A percentile compares a stretch with the other conserved stretches of the same genome.
Conservation (phyloP, 805 yeast species). For the Metschnikowia koreensis region DNA sequence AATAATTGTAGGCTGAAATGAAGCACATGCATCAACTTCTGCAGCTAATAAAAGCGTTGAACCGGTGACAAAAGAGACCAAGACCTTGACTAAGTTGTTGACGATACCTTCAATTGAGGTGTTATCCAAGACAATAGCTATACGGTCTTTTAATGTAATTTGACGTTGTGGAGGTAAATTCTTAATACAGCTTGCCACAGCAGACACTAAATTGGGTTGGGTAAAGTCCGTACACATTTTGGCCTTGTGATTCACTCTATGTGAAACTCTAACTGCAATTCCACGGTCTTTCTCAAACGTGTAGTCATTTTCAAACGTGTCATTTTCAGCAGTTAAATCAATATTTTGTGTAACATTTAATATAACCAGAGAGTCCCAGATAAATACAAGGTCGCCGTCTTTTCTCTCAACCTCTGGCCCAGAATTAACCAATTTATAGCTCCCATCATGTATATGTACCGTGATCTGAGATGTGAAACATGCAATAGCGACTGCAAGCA, state of each 20-base stretch:
- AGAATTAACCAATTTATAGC: background rate
- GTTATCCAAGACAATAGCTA: conserved; percentile 22
- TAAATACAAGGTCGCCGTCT: background rate
- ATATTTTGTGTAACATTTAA: background rate
- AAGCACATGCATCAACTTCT: conserved; percentile 15
- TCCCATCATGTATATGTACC: conserved; percentile 37
- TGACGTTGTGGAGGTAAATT: conserved; percentile 43
- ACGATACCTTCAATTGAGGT: conserved; percentile 24
- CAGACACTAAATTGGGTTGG: conserved; percentile 52
- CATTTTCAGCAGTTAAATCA: background rate
- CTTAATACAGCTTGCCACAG: conserved; percentile 51
- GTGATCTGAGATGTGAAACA: conserved; percentile 44
- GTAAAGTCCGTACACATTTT: conserved; percentile 34
- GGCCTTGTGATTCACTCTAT: conserved; percentile 17
- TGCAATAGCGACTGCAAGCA: conserved; percentile 41
- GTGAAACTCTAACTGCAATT: conserved; percentile 28
- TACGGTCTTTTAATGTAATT: conserved; percentile 25
- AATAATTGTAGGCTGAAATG: conserved; percentile 13
- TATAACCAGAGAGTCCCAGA: background rate
- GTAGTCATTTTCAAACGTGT: conserved; percentile 31
- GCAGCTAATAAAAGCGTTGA: conserved; percentile 24
- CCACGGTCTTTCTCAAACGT: conserved; percentile 36
- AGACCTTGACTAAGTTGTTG: conserved; percentile 35
- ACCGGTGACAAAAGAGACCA: conserved; percentile 39
- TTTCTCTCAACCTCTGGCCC: background rate